A percentile compares a stretch with the other conserved stretches of the same genome.
Evolutionary conservation across 2,329 filamentous ascomycete genomes (phyloP).

Genomic region (Celoporthe dispersa): DNA sequence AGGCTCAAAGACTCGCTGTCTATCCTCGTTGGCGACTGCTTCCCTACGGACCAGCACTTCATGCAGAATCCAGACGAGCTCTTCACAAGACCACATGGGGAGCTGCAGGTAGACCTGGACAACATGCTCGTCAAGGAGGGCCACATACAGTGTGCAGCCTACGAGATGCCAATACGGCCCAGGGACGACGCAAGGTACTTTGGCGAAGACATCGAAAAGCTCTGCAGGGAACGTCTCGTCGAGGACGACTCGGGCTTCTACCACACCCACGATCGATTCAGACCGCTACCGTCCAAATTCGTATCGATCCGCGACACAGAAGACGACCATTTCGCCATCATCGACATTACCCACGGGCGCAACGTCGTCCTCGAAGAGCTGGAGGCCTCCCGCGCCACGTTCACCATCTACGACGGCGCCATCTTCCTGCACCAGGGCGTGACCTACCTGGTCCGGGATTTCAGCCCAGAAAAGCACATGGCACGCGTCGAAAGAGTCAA

Average conservation of each 20-base stretch:
- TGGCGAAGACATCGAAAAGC: slow-evolving; percentile 69
- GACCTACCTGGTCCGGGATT: slow-evolving; percentile 89
- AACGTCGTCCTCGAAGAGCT: slow-evolving; percentile 92
- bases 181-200: slow-evolving; percentile 80
- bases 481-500: slow-evolving; percentile 87
- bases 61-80: slow-evolving; percentile 97
- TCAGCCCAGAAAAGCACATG: slow-evolving; percentile 77
- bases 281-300: slow-evolving; percentile 79
- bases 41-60: slow-evolving; percentile 91
- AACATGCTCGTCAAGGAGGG: slow-evolving; percentile 92
- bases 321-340: slow-evolving; percentile 90
- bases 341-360: slow-evolving; percentile 81
- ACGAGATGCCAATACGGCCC: slow-evolving; percentile 89
- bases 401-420: slow-evolving; percentile 94
- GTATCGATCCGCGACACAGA: slow-evolving; percentile 88
- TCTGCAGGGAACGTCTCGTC: slow-evolving; percentile 75
- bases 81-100: slow-evolving; percentile 87
- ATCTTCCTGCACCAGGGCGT: slow-evolving; percentile 97
- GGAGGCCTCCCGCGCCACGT: slow-evolving; percentile 93
- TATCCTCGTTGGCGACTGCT: slow-evolving; percentile 85
- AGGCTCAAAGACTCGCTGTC: slow-evolving; percentile 93
- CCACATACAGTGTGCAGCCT: slow-evolving; percentile 92
- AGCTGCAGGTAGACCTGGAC: slow-evolving; percentile 86
- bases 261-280: slow-evolving; percentile 86
- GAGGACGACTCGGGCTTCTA: slow-evolving; percentile 81